Conservation (phyloP, 2,329 filamentous ascomycete species). For the Didymella sp. region DNA sequence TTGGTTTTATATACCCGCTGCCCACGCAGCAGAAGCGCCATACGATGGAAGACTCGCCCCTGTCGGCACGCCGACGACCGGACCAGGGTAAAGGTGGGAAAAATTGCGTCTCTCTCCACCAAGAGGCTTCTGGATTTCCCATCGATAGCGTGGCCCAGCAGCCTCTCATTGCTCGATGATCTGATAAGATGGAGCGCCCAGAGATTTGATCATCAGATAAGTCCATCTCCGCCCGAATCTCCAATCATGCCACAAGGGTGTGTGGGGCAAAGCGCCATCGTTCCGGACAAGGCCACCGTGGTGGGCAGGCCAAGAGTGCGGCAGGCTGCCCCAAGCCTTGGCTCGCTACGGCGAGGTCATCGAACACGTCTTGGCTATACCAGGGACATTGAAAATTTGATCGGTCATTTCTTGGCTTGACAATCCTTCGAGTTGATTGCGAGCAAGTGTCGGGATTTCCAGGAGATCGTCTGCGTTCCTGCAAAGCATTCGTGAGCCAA, state of each 20-base stretch:
- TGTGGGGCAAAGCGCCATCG: constrained; percentile 12
- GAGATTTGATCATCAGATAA: constrained; percentile 37
- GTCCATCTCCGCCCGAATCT: constrained; percentile 20
- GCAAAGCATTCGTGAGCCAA: constrained; percentile 7
- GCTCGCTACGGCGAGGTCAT: constrained; percentile 2
- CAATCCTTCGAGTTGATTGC: neutral
- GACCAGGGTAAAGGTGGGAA: constrained; percentile 29
- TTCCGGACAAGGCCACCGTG: constrained; percentile 13
- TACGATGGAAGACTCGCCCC: constrained; percentile 10
- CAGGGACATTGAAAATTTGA: constrained; percentile 16
- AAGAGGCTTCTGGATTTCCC: constrained; percentile 33
- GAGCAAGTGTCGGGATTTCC: constrained; percentile 9
- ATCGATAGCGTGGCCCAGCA: constrained; percentile 21
- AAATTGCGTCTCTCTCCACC: constrained; percentile 30
- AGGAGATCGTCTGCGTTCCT: constrained; percentile 10
- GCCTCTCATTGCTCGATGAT: constrained; percentile 32
- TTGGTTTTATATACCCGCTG: constrained; percentile 27
- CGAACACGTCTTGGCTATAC: constrained; percentile 9
- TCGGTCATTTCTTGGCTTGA: constrained; percentile 14
- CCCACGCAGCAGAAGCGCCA: constrained; percentile 13
- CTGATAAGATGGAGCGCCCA: constrained; percentile 37
- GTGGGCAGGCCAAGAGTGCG: constrained; percentile 17
- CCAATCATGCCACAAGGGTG: constrained; percentile 10
- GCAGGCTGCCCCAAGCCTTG: constrained; percentile 20
- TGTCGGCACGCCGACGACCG: constrained; percentile 32